Evolutionary conservation across 352 stramenopile genomes (phyloP).

Genomic region (Phytopythium ostracodes): DNA sequence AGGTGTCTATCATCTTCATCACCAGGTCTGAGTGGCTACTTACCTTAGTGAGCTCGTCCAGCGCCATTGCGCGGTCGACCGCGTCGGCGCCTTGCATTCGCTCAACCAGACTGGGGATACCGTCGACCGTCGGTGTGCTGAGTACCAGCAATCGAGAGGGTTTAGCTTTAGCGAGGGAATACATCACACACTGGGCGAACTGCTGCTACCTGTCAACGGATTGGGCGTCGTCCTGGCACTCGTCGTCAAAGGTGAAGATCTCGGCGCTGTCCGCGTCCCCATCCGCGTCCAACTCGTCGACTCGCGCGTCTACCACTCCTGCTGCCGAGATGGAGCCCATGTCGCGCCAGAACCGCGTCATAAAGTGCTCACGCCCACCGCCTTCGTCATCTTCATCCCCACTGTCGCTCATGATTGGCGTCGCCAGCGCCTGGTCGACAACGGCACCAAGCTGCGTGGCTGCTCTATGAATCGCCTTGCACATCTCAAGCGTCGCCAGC

Average conservation of each 20-base stretch:
- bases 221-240: constrained; percentile 31
- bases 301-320: constrained; percentile 3
- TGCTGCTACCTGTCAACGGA: constrained; percentile 30
- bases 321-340: constrained; percentile 4
- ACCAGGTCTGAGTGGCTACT: no score
- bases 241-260: constrained; percentile 39
- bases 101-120: constrained; percentile 26
- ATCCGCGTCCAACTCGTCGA: constrained; percentile 4
- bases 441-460: not conserved
- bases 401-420: not conserved
- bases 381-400: not conserved
- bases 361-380: constrained; percentile 4
- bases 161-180: not conserved
- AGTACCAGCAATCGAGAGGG: not conserved
- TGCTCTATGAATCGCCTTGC: not conserved
- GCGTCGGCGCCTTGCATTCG: constrained; percentile 16
- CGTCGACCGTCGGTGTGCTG: constrained; percentile 38
- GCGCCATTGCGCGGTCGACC: constrained; percentile 12
- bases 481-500: constrained; percentile 7
- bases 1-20: not conserved
- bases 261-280: constrained; percentile 24
- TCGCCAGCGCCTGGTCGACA: not conserved
- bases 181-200: not conserved
- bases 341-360: constrained; percentile 20
- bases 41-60: constrained; percentile 38